Evolutionary conservation across 768 basidiomycete genomes (phyloP), one percentile per base, ranked within the genome.

Genomic region (Tephrocybe sp.): DNA sequence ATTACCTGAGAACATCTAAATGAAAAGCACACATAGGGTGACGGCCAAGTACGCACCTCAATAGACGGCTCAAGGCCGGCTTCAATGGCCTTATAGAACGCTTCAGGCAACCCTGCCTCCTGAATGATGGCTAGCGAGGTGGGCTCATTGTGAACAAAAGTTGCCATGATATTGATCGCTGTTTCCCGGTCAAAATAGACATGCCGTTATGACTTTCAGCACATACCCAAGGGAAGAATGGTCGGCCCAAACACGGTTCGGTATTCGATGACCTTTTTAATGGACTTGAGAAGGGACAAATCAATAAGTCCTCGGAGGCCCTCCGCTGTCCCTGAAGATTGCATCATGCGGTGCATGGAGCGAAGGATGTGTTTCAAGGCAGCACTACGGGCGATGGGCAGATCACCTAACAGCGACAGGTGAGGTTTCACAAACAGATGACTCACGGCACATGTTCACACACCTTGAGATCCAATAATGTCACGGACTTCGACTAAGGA

Each of bases 81-180:
- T 69, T 96, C 92, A 36, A 99, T 82, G 3, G 88, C 81, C 49
- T 80, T 78, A 69, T 94, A 98, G 60, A 99, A 92, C 0, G 84
- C 79, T 59, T 93, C 89, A 0, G 97, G 97, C 3, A 99, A 68
- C 5, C 87, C 84, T 22, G 84, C 80, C 67, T 99, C 97, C 68
- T 99, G 97, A 18, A 99, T 88, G 46, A 96, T 86, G 2, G 83
- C 74, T 49, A 99, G 72, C 13, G 92, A 97, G 0, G 95, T 98
- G 6, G 97, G 97, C 66, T 99, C 97, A 56, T 98, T 99, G 74
- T 99, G 96, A 8, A 98, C 86, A 68, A 98, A 98, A 0, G 93
- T 93, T 12, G 93, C 85, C 86, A 97, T 92, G 61, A 94, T 87
- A 64, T 95, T 93, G 73, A 95, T 91, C 4, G 91, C 93, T 91